Evolutionary conservation across 768 basidiomycete genomes (phyloP).

Genomic region (Boletus eberwhitei): DNA sequence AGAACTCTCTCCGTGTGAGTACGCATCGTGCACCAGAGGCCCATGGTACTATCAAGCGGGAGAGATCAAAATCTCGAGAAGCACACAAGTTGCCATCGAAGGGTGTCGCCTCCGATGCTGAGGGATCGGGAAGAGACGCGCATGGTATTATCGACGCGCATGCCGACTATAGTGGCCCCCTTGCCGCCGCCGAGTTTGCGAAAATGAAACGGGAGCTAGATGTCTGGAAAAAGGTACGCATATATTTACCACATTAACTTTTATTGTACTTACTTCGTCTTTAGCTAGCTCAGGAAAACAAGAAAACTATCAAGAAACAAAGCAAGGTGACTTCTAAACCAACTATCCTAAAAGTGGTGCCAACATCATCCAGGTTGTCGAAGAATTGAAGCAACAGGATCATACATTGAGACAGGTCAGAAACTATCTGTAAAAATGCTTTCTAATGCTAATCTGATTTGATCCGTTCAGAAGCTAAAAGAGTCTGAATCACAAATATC

Average conservation of each 20-base stretch:
- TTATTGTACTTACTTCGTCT: constrained; percentile 2
- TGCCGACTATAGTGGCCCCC: constrained; percentile 30
- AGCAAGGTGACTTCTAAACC: constrained; percentile 43
- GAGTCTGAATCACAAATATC: constrained; percentile 45
- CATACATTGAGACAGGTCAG: constrained; percentile 38
- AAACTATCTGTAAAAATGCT: not conserved
- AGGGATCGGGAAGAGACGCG: constrained; percentile 25
- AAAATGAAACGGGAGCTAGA: constrained; percentile 58
- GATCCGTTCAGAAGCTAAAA: constrained; percentile 36
- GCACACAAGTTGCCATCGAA: constrained; percentile 22
- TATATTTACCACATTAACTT: not conserved
- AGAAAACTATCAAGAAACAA: constrained; percentile 53
- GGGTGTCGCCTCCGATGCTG: constrained; percentile 25
- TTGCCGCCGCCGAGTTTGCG: constrained; percentile 49
- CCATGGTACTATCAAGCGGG: constrained; percentile 19
- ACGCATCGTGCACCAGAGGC: constrained; percentile 10
- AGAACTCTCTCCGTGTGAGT: constrained; percentile 14
- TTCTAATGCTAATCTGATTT: not conserved
- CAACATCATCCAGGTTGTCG: constrained; percentile 42
- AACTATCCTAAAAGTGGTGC: not conserved
- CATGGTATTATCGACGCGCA: constrained; percentile 15
- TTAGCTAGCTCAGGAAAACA: constrained; percentile 41
- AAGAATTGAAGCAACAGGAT: constrained; percentile 48
- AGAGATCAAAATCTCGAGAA: constrained; percentile 38
- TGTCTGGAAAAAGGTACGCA: constrained; percentile 42